Percentiles rank a stretch among this genome's conserved stretches.
Evolutionary conservation across 2,329 filamentous ascomycete species (phyloP).

Genomic region (Fusarium nanum): DNA sequence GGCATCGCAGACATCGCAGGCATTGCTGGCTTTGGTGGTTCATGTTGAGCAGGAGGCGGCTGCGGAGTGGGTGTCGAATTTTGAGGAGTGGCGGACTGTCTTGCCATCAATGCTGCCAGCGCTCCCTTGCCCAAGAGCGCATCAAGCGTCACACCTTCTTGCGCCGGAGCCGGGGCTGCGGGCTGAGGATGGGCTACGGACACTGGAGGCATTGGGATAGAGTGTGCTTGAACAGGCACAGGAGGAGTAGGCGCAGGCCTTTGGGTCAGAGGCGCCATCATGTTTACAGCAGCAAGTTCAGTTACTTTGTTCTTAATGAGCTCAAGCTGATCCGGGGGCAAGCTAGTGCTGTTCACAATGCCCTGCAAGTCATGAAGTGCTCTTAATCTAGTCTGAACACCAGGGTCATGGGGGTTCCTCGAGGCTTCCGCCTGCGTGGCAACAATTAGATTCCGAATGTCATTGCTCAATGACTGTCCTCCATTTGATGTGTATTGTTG

Average conservation of each 20-base stretch:
- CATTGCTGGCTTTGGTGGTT: conserved; percentile 20
- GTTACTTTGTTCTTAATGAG: conserved; percentile 88
- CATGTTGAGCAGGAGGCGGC: conserved; percentile 31
- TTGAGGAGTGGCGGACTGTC: conserved; percentile 64
- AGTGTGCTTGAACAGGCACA: conserved; percentile 47
- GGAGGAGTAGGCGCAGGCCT: conserved; percentile 54
- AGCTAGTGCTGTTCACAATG: conserved; percentile 78
- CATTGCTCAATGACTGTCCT: conserved; percentile 73
- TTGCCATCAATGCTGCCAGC: conserved; percentile 68
- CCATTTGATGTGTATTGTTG: conserved; percentile 51
- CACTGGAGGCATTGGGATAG: conserved; percentile 51
- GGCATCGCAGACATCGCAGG: conserved; percentile 24
- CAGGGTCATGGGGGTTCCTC: conserved; percentile 78
- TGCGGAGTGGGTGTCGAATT: conserved; percentile 59
- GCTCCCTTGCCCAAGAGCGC: conserved; percentile 69
- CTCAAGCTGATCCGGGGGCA: conserved; percentile 84
- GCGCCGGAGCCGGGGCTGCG: conserved; percentile 49
- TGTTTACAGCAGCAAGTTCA: conserved; percentile 74
- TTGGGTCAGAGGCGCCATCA: conserved; percentile 62
- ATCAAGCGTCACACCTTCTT: conserved; percentile 63
- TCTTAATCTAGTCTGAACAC: conserved; percentile 82
- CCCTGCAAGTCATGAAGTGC: conserved; percentile 85
- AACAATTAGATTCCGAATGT: conserved; percentile 82
- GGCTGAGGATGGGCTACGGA: conserved; percentile 49
- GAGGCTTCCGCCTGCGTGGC: conserved; percentile 79